A percentile compares a stretch with the other conserved stretches of the same genome.
These are phyloP conservation scores for Vitis rotundifolia DNA, from an alignment of 164 flowering plant genomes.

Conservation along the genomic window DNA sequence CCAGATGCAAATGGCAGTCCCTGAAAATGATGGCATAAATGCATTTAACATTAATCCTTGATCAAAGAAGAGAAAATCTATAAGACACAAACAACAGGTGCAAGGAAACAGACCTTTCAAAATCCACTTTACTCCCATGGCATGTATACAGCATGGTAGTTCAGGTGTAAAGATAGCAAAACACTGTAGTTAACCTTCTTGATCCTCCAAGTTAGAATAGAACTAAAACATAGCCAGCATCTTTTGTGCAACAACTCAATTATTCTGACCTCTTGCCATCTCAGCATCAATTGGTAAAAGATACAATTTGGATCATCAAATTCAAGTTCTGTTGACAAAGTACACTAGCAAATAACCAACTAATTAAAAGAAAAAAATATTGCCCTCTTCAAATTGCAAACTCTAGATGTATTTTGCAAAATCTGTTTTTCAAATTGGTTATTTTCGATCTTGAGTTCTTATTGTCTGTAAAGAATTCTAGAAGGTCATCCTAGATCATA, in stretches of 20 bases:
- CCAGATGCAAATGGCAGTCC: neutral
- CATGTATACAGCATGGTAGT: neutral
- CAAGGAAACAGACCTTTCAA: neutral
- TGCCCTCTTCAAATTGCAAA: neutral
- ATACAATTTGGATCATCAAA: neutral
- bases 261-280: too few relatives aligned
- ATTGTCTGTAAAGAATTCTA: neutral
- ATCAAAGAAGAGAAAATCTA: neutral
- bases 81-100: neutral
- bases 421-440: neutral
- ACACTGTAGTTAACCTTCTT: too few relatives aligned
- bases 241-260: too few relatives aligned
- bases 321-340: neutral
- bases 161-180: neutral
- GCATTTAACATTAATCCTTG: neutral
- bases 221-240: too few relatives aligned
- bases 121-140: neutral
- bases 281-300: neutral
- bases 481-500: neutral
- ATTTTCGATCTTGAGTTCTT: neutral
- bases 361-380: neutral
- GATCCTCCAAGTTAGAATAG: too few relatives aligned
- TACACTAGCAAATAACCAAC: neutral
- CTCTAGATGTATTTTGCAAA: neutral
- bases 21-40: neutral